phyloP scores from a whole-genome alignment of 192 early-diverging fungal species.

The Entomortierella beljakovae region DNA sequence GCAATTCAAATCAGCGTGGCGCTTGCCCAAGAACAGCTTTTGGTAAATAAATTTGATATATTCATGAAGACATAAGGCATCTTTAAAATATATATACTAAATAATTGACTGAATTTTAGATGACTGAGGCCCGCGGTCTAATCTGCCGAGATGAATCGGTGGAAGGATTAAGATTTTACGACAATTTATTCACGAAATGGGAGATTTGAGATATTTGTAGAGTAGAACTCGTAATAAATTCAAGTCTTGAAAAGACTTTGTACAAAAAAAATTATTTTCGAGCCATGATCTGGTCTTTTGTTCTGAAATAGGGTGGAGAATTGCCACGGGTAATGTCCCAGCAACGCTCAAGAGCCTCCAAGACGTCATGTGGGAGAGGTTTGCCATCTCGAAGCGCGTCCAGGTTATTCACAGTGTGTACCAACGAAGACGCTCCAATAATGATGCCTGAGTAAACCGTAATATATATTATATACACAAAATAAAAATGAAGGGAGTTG shows the following conservation, averaged over 20 bases:
- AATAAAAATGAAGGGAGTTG: too few relatives aligned
- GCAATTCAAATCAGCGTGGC: conserved; percentile 69
- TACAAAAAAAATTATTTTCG: conserved; percentile 12
- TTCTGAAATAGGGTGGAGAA: conserved; percentile 51
- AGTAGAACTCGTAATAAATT: too few relatives aligned
- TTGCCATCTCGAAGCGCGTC: conserved; percentile 60
- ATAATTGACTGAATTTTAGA: too few relatives aligned
- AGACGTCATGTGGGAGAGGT: conserved; percentile 61
- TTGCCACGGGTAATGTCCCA: conserved; percentile 60
- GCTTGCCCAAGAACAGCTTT: conserved; percentile 76
- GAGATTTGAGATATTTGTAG: conserved; percentile 32
- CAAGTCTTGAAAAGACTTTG: too few relatives aligned
- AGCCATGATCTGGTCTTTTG: conserved; percentile 51
- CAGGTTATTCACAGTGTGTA: conserved; percentile 57
- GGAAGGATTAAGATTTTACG: conserved; percentile 86
- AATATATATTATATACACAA: too few relatives aligned
- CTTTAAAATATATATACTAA: too few relatives aligned
- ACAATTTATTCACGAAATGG: conserved; percentile 67
- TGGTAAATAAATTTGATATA: conserved; percentile 57
- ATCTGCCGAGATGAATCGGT: conserved; percentile 92
- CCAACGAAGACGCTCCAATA: conserved; percentile 56
- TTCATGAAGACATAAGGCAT: background rate
- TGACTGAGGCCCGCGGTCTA: conserved; percentile 81
- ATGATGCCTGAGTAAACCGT: conserved; percentile 25
- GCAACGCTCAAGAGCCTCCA: conserved; percentile 65